Conservation (phyloP, 352 stramenopile species). For the Pythium coloratum region DNA sequence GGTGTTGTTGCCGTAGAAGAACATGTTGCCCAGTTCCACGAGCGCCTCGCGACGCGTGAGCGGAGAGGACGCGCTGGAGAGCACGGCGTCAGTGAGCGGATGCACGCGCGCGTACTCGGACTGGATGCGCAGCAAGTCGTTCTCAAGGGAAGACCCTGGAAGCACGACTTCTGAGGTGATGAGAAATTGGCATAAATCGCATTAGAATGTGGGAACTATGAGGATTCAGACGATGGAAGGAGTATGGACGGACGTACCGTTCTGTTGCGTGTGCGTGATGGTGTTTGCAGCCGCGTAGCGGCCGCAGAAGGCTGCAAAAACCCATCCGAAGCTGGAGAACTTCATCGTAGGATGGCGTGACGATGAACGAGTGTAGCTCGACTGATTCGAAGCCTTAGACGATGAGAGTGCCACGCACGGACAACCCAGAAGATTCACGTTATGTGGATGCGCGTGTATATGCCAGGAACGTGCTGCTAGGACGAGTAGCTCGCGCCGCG, state of each 20-base stretch:
- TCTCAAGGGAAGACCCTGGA: conserved; percentile 22
- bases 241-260: conserved; percentile 10
- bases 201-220: not conserved
- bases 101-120: conserved; percentile 31
- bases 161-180: conserved; percentile 18
- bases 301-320: conserved; percentile 12
- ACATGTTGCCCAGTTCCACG: conserved; percentile 70
- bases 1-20: conserved; percentile 78
- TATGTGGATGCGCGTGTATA: not conserved
- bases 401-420: not conserved
- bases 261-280: conserved; percentile 11
- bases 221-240: not conserved
- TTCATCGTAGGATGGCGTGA: conserved; percentile 4
- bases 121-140: conserved; percentile 32
- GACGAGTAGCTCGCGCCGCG: not conserved
- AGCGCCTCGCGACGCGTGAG: conserved; percentile 51
- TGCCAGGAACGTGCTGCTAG: not conserved
- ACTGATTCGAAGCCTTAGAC: not conserved
- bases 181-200: not conserved
- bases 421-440: not conserved
- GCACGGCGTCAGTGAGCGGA: conserved; percentile 47
- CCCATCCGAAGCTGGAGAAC: not conserved
- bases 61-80: conserved; percentile 31
- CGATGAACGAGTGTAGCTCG: not conserved
- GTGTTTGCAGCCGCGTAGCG: not conserved